phyloP scores from a whole-genome alignment of 331 rosid genomes.

The Pyrus hybrid region DNA sequence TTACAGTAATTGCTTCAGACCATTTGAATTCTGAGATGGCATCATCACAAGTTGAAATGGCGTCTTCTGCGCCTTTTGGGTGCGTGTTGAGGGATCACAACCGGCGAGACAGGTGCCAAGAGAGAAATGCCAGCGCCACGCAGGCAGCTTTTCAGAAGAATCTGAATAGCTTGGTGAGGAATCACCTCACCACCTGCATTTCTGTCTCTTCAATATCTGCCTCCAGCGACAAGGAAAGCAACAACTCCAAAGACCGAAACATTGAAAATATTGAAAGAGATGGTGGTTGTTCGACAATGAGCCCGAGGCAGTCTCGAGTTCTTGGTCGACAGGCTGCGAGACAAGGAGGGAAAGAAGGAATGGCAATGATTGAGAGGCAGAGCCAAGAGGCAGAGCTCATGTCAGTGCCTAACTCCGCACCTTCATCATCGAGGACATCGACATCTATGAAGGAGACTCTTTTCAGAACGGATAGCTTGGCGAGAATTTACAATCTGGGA shows the following conservation, averaged over 20 bases:
- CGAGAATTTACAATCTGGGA: conserved; percentile 27
- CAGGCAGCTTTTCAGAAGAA: conserved; percentile 40
- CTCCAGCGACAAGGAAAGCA: conserved; percentile 1
- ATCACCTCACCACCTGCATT: conserved; percentile 45
- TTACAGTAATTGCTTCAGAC: background rate
- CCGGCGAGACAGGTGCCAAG: conserved; percentile 42
- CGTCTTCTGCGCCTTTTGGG: conserved; percentile 57
- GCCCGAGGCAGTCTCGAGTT: conserved; percentile 17
- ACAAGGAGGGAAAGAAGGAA: conserved; percentile 24
- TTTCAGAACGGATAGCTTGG: conserved; percentile 12
- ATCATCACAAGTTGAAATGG: conserved; percentile 55
- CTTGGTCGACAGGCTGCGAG: conserved; percentile 41
- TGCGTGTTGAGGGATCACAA: conserved; percentile 61
- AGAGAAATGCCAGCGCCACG: conserved; percentile 24
- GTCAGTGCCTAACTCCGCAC: background rate
- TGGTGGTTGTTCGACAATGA: background rate
- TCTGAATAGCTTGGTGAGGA: conserved; percentile 45
- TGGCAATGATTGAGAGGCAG: conserved; percentile 16
- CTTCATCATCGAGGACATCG: conserved; percentile 2
- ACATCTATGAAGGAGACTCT: conserved; percentile 12
- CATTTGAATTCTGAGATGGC: conserved; percentile 37
- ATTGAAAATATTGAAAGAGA: background rate
- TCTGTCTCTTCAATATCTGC: conserved; percentile 29
- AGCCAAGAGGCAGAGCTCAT: conserved; percentile 15
- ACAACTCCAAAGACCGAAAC: background rate